Base-by-base conservation (phyloP, 2,329 filamentous ascomycete species). In the Colletotrichum nymphaeae region DNA sequence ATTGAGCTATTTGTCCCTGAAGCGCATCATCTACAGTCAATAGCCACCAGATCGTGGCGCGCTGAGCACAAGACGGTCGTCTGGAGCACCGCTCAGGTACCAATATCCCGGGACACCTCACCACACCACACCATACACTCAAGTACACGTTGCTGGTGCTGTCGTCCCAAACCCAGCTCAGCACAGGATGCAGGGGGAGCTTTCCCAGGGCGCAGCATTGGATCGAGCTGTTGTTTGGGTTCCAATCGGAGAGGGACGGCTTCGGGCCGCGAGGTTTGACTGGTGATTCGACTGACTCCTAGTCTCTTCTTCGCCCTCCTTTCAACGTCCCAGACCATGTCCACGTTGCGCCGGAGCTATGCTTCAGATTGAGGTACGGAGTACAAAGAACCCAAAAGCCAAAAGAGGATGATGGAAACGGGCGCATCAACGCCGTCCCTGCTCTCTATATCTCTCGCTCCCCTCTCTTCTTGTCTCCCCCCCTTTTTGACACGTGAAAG, bases 221-320 rank as follows among this genome's bases (percentile, higher is more conserved):
- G 70, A 73, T 73, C 67, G 19, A 73, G 70, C 60, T 73, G 70
- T 56, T 66, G 70, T 73, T 70, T 66, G 60, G 49, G 35, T 66
- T 66, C 70, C 70, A 73, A 70, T 73, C 70, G 70, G 67, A 69
- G 65, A 46, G 32, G 57, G 24, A 60, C 70, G 70, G 67, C 67
- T 73, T 73, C 70, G 67, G 70, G 70, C 70, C 70, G 70, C 63
- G 22, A 70, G 70, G 67, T 73, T 73, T 72, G 69, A 65, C 65
- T 60, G 53, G 69, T 60, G 70, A 59, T 69, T 73, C 66, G 22
- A 73, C 70, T 66, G 67, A 70, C 60, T 73, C 32, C 11, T 35
- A 12, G 32, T 35, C 32, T 35, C 70, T 73, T 57, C 53, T 42
- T 35, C 49, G 53, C 42, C 57, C 62, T 60, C 53, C 32, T 35